Conservation (phyloP, 2,329 filamentous ascomycete species). For the Arthrobotrys entomopaga region DNA sequence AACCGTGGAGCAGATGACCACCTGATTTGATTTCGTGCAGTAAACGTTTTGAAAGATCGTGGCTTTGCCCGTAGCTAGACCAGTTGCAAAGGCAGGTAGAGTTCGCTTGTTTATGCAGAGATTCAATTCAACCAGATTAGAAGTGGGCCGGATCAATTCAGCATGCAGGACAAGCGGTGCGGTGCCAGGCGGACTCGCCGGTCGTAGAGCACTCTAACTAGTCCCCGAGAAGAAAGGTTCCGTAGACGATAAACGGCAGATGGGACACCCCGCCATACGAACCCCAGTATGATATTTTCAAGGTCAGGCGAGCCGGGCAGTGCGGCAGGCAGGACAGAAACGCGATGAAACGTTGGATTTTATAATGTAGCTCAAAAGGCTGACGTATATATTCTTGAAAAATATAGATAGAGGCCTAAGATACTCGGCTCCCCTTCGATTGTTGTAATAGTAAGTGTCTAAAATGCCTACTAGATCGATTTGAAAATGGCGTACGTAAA, state of each 20-base stretch:
- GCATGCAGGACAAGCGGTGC: constrained; percentile 41
- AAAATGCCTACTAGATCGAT: neutral
- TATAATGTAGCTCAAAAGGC: too few species aligned
- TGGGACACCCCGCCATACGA: constrained; percentile 50
- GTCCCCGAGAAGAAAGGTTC: constrained; percentile 37
- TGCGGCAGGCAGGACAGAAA: constrained; percentile 1
- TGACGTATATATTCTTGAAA: too few species aligned
- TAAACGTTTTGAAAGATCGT: constrained; percentile 44
- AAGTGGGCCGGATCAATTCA: constrained; percentile 55
- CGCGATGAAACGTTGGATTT: neutral
- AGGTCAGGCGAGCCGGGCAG: constrained; percentile 2
- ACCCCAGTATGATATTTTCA: constrained; percentile 32
- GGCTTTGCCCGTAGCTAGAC: constrained; percentile 44
- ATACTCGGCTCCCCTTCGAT: too few species aligned
- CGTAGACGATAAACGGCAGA: constrained; percentile 33
- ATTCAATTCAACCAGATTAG: constrained; percentile 52
- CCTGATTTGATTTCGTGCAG: constrained; percentile 54
- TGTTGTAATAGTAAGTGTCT: too few species aligned
- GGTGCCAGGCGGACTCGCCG: constrained; percentile 34
- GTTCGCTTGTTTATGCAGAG: constrained; percentile 55
- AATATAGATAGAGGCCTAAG: too few species aligned
- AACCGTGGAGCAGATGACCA: constrained; percentile 55
- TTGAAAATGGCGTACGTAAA: too few species aligned
- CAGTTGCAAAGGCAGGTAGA: constrained; percentile 38
- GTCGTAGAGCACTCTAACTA: constrained; percentile 46